phyloP scores from a whole-genome alignment of 805 yeast species.

The Vanderwaltozyma verrucispora region DNA sequence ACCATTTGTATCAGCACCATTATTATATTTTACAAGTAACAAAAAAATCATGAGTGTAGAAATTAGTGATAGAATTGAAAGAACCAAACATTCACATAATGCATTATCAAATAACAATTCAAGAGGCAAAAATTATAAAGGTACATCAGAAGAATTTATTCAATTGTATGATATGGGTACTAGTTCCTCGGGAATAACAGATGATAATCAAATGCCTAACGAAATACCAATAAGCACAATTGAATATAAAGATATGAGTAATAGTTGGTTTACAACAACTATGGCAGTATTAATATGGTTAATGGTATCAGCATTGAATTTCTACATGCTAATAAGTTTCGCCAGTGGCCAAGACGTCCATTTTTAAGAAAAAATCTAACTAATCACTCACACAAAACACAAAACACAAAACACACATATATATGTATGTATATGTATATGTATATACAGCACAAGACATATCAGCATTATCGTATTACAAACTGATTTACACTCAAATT shows the following conservation, averaged over 20 bases:
- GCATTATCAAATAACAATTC: too few relatives aligned
- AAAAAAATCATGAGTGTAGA: conserved; percentile 57
- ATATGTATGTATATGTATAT: neutral
- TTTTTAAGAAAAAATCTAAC: too few relatives aligned
- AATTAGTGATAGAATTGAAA: conserved; percentile 8
- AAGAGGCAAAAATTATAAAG: neutral
- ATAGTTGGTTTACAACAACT: conserved; percentile 37
- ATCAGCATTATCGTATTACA: too few relatives aligned
- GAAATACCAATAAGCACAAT: too few relatives aligned
- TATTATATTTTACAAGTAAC: conserved; percentile 68
- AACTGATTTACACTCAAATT: too few relatives aligned
- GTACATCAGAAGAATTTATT: conserved; percentile 2
- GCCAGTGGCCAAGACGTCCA: conserved; percentile 36
- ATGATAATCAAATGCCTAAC: too few relatives aligned
- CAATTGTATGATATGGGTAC: conserved; percentile 1
- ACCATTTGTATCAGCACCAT: conserved; percentile 84
- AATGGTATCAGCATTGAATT: conserved; percentile 55
- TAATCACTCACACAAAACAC: too few relatives aligned
- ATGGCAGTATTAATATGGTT: conserved; percentile 56
- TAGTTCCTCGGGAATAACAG: neutral
- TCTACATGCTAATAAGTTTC: conserved; percentile 45
- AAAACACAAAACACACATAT: neutral
- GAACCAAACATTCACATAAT: conserved; percentile 5
- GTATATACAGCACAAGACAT: too few relatives aligned
- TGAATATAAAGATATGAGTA: conserved; percentile 33